Base-by-base conservation (phyloP, 805 yeast species). In the Starmerella vaccinii region DNA sequence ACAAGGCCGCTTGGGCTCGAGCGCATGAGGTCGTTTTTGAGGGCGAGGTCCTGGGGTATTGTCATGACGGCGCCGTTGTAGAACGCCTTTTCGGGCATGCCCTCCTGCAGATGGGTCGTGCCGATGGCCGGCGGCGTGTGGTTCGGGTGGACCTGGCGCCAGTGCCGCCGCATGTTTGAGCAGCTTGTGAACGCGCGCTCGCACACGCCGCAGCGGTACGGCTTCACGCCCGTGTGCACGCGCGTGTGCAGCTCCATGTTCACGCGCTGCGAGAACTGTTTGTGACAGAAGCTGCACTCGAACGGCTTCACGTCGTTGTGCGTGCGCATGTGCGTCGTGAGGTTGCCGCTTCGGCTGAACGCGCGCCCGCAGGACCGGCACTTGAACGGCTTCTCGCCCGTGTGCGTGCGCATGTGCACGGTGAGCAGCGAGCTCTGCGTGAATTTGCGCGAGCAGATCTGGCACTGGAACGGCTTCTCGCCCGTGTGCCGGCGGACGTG, bases 171-270 rank as follows among this genome's bases (percentile, higher is more conserved):
- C 60, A 57, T 56, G 41, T 57, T 57, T 18, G 60, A 57, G 46
- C 59, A 56, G 45, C 52, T 46, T 7, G 59, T 56, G 47, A 57
- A 57, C 22, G 55, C 51, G 22, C 59, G 59, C 21, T 52, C 40
- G 65, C 98, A 90, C 1, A 71, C 66, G 23, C 75, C 71, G 65
- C 98, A 90, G 46, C 66, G 65, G 63, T 76, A 89, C 1, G 97
- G 97, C 63, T 81, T 85, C 59, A 89, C 97, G 2, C 97, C 97
- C 1, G 94, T 81, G 64, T 90, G 97, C 1, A 77, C 80, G 49
- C 97, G 72, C 69, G 76, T 66, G 67, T 88, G 97, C 0, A 95
- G 88, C 55, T 86, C 70, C 65, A 75, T 72, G 66, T 89, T 89
- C 18, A 97, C 97, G 65, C 90, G 84, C 61, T 95, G 76, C 42